Base-by-base conservation (phyloP, 2,329 filamentous ascomycete species). In the Amylocarpus encephaloides region DNA sequence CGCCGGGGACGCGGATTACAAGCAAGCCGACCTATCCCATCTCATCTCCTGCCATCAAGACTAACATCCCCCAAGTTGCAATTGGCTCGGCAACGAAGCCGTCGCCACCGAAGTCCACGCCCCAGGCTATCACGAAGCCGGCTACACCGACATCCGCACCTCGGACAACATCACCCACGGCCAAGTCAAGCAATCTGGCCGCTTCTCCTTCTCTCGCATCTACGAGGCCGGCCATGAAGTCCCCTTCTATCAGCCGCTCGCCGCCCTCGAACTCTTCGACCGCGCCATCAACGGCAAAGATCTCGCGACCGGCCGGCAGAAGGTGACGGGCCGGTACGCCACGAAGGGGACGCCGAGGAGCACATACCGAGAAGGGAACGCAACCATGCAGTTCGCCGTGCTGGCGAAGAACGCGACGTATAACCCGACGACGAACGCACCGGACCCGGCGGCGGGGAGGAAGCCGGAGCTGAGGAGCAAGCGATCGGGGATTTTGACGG, bases 131-230 rank as follows among this genome's bases (percentile, higher is more conserved):
- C 10, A 57, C 58, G 26, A 59, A 64, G 82, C 88, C 0, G 86
- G 86, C 1, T 93, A 91, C 63, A 76, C 78, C 0, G 79, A 84
- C 18, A 79, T 93, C 54, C 69, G 79, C 4, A 81, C 87, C 18
- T 85, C 87, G 61, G 76, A 76, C 41, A 72, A 73, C 9, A 65
- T 78, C 66, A 83, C 84, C 64, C 78, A 80, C 52, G 88, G 87
- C 6, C 77, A 80, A 54, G 86, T 88, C 0, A 79, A 86, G 11
- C 86, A 92, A 67, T 85, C 79, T 56, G 86, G 83, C 7, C 88
- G 87, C 58, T 77, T 86, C 52, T 79, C 75, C 22, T 86, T 86
- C 62, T 78, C 77, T 33, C 73, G 83, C 9, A 72, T 86, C 45
- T 85, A 81, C 65, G 77, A 85, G 56, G 73, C 80, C 19, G 46